These are phyloP conservation scores for Alternaria sp. DNA, from an alignment of 2,329 filamentous ascomycete species.

Conservation along the genomic window DNA sequence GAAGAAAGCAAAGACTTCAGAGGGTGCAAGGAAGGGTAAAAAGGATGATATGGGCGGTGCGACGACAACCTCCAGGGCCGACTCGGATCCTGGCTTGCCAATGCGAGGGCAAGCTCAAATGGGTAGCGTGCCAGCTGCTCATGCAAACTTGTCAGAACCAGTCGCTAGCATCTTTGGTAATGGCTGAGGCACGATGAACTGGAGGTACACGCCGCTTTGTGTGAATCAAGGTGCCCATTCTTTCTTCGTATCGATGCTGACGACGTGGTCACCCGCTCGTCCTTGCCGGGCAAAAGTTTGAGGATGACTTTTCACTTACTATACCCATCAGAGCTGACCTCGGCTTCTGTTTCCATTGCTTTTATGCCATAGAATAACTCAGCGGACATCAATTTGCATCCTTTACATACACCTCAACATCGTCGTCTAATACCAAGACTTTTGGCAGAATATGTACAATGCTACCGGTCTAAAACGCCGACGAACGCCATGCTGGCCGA, in stretches of 20 bases:
- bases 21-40: background rate
- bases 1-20: slow-evolving; percentile 30
- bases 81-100: background rate
- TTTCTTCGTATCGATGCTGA: too few species aligned
- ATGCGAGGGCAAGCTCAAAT: background rate
- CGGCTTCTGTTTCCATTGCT: background rate
- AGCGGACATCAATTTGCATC: background rate
- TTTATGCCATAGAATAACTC: background rate
- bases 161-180: slow-evolving; percentile 15
- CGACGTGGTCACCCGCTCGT: background rate
- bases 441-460: background rate
- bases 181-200: background rate
- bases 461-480: slow-evolving; percentile 11
- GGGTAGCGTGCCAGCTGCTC: background rate
- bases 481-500: slow-evolving; percentile 32
- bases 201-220: background rate
- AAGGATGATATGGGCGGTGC: background rate
- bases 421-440: background rate
- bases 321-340: background rate
- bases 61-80: background rate
- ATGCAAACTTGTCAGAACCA: background rate
- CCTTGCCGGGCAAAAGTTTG: too few species aligned
- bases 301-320: background rate
- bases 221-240: too few species aligned
- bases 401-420: background rate